These are phyloP conservation scores for Pythium dissimile DNA, from an alignment of 352 stramenopile species.

Conservation along the genomic window DNA sequence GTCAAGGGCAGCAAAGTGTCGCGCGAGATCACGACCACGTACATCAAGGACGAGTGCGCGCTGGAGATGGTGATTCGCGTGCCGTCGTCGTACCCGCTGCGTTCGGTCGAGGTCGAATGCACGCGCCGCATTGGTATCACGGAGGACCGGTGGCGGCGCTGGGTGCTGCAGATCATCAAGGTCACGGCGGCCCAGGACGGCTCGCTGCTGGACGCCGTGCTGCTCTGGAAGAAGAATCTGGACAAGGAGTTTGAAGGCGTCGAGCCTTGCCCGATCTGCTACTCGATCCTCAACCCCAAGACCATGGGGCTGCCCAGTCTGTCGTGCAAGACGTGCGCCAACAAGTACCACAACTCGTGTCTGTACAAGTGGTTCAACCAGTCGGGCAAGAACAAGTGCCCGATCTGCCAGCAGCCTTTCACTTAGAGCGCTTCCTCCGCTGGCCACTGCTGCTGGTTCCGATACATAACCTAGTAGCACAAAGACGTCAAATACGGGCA, in stretches of 20 bases:
- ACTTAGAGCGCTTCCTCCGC: constrained; percentile 37
- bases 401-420: constrained; percentile 91
- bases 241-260: constrained; percentile 92
- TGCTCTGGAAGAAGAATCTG: constrained; percentile 92
- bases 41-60: constrained; percentile 91
- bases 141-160: constrained; percentile 89
- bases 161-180: constrained; percentile 92
- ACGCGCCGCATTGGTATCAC: constrained; percentile 89
- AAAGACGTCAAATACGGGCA: no score
- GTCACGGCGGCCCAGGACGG: constrained; percentile 87
- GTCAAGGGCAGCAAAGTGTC: constrained; percentile 86
- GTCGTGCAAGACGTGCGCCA: constrained; percentile 89
- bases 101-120: constrained; percentile 90
- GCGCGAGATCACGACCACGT: constrained; percentile 88
- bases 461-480: no score
- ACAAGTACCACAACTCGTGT: constrained; percentile 93
- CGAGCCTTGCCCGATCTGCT: constrained; percentile 91
- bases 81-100: constrained; percentile 84
- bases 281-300: constrained; percentile 90
- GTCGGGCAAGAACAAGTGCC: constrained; percentile 92
- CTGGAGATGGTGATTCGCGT: constrained; percentile 90
- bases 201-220: constrained; percentile 87
- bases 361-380: constrained; percentile 95
- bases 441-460: no score
- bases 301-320: constrained; percentile 87